Percentiles rank a stretch among this genome's conserved stretches.
Evolutionary conservation across 1,284 basidiomycete genomes (phyloP).

Genomic region (Apiotrichum brassicae): DNA sequence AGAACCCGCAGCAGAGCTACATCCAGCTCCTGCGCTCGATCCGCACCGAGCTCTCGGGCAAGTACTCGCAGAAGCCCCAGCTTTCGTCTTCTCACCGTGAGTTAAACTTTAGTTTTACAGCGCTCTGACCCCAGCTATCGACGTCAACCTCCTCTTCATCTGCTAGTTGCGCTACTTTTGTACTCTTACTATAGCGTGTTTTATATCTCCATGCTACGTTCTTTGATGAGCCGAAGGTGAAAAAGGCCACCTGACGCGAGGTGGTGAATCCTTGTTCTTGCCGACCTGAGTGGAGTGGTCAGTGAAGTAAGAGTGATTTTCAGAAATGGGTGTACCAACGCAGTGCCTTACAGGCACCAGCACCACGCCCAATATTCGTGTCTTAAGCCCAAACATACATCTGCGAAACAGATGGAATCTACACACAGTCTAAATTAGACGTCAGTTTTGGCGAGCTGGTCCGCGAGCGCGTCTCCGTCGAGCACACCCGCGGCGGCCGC

Average conservation of each 20-base stretch:
- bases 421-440: slow-evolving; percentile 9
- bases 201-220: background rate
- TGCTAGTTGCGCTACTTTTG: slow-evolving; percentile 6
- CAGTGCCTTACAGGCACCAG: no score
- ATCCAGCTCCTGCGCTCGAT: slow-evolving; percentile 68
- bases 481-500: slow-evolving; percentile 34
- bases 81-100: slow-evolving; percentile 46
- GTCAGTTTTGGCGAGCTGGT: slow-evolving; percentile 22
- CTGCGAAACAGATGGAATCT: slow-evolving; percentile 2
- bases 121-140: slow-evolving; percentile 15
- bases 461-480: slow-evolving; percentile 24
- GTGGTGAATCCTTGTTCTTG: no score
- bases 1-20: slow-evolving; percentile 69
- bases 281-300: no score
- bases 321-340: no score
- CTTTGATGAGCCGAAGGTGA: no score
- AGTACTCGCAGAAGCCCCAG: slow-evolving; percentile 81
- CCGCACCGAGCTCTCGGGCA: slow-evolving; percentile 51
- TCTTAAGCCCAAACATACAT: slow-evolving; percentile 6
- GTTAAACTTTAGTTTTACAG: slow-evolving; percentile 2
- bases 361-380: no score
- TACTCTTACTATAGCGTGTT: no score
- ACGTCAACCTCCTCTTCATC: slow-evolving; percentile 23
- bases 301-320: no score
- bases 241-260: no score